phyloP scores from a whole-genome alignment of 2,329 filamentous ascomycete genomes.

The Fusarium mexicanum region DNA sequence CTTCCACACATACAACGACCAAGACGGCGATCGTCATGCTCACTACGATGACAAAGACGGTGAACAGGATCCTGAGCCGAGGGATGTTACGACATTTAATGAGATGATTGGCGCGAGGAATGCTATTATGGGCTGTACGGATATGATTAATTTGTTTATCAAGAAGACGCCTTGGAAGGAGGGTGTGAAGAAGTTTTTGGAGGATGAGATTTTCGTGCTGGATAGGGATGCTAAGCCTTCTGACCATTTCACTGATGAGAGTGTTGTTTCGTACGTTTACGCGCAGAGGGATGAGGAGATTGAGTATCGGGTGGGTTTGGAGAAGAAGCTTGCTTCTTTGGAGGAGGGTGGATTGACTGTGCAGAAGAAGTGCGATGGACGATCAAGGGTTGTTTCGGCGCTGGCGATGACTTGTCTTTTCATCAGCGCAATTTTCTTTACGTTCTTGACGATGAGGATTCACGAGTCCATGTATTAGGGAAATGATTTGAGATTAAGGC shows the following conservation, averaged over 20 bases:
- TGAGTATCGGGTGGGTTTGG: not conserved
- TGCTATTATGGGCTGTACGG: slow-evolving; percentile 3
- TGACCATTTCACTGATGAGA: slow-evolving; percentile 23
- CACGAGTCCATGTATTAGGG: not conserved
- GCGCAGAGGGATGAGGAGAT: not conserved
- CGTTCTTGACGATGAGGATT: not conserved
- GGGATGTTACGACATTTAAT: slow-evolving; percentile 15
- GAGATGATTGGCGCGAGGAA: slow-evolving; percentile 19
- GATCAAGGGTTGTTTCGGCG: not conserved
- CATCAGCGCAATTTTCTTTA: not conserved
- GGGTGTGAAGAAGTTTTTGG: slow-evolving; percentile 8
- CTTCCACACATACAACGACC: slow-evolving; percentile 21
- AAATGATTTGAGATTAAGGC: not conserved
- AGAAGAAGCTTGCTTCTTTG: slow-evolving; percentile 5
- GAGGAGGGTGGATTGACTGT: not conserved
- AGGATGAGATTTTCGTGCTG: slow-evolving; percentile 12
- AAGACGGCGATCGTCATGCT: slow-evolving; percentile 12
- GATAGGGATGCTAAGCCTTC: slow-evolving; percentile 6
- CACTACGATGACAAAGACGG: slow-evolving; percentile 23
- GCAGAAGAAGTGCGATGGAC: not conserved
- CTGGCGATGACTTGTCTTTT: not conserved
- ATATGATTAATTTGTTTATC: slow-evolving; percentile 10
- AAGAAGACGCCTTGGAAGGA: slow-evolving; percentile 18
- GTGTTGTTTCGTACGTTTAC: slow-evolving; percentile 5
- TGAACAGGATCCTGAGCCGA: slow-evolving; percentile 1